Conservation (phyloP, 108 stramenopile genomes). For the Stephanodiscus triporus region DNA sequence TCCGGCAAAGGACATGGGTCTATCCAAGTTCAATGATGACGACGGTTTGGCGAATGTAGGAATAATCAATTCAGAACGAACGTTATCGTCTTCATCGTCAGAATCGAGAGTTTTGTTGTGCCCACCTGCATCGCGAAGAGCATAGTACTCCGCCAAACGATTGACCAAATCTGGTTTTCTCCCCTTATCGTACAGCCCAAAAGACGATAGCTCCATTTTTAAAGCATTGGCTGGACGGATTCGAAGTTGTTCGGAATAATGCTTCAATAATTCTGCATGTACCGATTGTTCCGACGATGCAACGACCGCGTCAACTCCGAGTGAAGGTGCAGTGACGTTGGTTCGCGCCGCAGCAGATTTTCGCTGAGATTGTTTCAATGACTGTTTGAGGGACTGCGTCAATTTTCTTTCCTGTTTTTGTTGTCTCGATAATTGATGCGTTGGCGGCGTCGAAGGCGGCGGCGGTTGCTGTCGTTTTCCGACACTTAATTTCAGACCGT, state of each 20-base stretch:
- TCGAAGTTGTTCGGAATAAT: slow-evolving; percentile 48
- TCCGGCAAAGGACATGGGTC: slow-evolving; percentile 61
- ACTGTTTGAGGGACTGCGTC: slow-evolving; percentile 37
- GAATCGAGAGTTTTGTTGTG: slow-evolving; percentile 24
- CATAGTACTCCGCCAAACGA: slow-evolving; percentile 71
- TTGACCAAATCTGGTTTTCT: slow-evolving; percentile 80
- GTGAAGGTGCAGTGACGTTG: not conserved
- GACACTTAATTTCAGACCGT: slow-evolving; percentile 37
- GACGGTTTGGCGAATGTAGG: slow-evolving; percentile 2
- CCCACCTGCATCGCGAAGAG: slow-evolving; percentile 26
- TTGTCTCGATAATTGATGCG: slow-evolving; percentile 22
- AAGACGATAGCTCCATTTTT: slow-evolving; percentile 65
- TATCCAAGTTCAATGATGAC: slow-evolving; percentile 12
- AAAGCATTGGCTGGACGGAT: slow-evolving; percentile 68
- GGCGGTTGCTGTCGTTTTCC: not conserved
- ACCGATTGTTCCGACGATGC: slow-evolving; percentile 10
- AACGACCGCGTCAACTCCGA: not conserved
- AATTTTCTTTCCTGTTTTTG: slow-evolving; percentile 30
- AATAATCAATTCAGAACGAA: not conserved
- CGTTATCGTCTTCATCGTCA: slow-evolving; percentile 17
- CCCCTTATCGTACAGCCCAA: slow-evolving; percentile 60
- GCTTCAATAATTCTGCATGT: slow-evolving; percentile 16
- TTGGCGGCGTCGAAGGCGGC: slow-evolving; percentile 2
- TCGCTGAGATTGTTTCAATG: slow-evolving; percentile 22
- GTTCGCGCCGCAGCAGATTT: not conserved